phyloP scores from a whole-genome alignment of 1,284 basidiomycete genomes.

The Microbotryum scabiosae region DNA sequence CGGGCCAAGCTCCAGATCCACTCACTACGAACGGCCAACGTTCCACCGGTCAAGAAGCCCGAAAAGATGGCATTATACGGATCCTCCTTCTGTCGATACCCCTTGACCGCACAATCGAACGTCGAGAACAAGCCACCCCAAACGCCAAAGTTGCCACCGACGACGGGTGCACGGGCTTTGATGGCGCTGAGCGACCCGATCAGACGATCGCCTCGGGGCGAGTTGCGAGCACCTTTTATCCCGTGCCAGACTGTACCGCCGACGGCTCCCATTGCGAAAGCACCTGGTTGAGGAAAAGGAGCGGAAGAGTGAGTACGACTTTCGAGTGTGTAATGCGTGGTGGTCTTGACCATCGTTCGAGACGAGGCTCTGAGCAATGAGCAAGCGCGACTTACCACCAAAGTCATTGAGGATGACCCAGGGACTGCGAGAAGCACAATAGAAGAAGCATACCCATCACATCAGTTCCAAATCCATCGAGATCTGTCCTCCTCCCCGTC shows the following conservation, averaged over 20 bases:
- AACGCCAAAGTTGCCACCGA: conserved; percentile 50
- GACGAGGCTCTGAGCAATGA: conserved; percentile 5
- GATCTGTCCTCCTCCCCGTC: too few species aligned
- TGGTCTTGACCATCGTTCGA: not conserved
- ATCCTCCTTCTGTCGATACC: conserved; percentile 96
- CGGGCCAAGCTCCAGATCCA: conserved; percentile 32
- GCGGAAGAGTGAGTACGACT: not conserved
- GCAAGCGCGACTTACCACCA: conserved; percentile 64
- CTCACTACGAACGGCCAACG: conserved; percentile 85
- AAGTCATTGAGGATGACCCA: conserved; percentile 99
- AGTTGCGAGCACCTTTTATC: conserved; percentile 95
- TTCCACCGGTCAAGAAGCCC: conserved; percentile 96
- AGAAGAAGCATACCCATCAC: too few species aligned
- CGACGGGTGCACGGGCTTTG: conserved; percentile 95
- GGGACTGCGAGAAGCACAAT: conserved; percentile 52
- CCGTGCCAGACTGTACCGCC: conserved; percentile 98
- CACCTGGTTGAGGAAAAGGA: not conserved
- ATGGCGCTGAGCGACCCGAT: conserved; percentile 91
- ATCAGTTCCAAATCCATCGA: too few species aligned
- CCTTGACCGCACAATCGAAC: conserved; percentile 97
- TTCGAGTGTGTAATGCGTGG: not conserved
- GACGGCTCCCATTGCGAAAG: conserved; percentile 76
- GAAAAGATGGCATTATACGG: conserved; percentile 99
- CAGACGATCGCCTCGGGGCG: conserved; percentile 86
- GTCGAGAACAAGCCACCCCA: conserved; percentile 54